phyloP scores from a whole-genome alignment of 441 rosid genomes.

The Aquilaria agallochum region DNA sequence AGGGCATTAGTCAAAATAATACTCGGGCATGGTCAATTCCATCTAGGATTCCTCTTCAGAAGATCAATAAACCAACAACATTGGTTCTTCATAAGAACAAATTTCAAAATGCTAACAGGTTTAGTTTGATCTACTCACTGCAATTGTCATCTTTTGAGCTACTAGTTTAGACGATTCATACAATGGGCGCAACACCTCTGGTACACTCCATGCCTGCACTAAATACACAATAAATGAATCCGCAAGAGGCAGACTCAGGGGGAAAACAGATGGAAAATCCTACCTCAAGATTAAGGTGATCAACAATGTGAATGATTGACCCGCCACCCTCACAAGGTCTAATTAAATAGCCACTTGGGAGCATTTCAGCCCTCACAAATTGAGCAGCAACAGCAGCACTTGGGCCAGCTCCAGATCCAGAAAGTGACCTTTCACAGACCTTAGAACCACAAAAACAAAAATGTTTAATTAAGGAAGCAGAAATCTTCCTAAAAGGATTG shows the following conservation, averaged over 20 bases:
- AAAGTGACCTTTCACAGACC: constrained; percentile 98
- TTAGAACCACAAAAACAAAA: constrained; percentile 15
- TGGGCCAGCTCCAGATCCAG: constrained; percentile 94
- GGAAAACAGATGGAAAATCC: background rate
- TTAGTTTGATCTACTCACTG: constrained; percentile 45
- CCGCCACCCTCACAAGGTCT: constrained; percentile 99
- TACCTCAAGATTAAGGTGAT: constrained; percentile 95
- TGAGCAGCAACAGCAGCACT: constrained; percentile 71
- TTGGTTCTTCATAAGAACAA: too few species aligned
- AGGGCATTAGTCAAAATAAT: background rate
- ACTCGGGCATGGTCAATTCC: background rate
- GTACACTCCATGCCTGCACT: constrained; percentile 94
- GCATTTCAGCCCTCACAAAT: constrained; percentile 96
- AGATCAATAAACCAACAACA: too few species aligned
- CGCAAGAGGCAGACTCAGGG: background rate
- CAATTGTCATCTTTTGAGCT: constrained; percentile 91
- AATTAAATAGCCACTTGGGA: constrained; percentile 92
- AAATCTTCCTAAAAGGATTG: too few species aligned
- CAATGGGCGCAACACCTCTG: constrained; percentile 94
- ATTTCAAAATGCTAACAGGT: too few species aligned
- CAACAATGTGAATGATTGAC: constrained; percentile 94
- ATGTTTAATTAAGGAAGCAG: background rate
- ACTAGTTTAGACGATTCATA: constrained; percentile 90
- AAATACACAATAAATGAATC: background rate
- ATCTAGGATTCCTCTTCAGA: too few species aligned